Evolutionary conservation across 768 basidiomycete genomes (phyloP).

Genomic region (Sporobolomyces roseus): DNA sequence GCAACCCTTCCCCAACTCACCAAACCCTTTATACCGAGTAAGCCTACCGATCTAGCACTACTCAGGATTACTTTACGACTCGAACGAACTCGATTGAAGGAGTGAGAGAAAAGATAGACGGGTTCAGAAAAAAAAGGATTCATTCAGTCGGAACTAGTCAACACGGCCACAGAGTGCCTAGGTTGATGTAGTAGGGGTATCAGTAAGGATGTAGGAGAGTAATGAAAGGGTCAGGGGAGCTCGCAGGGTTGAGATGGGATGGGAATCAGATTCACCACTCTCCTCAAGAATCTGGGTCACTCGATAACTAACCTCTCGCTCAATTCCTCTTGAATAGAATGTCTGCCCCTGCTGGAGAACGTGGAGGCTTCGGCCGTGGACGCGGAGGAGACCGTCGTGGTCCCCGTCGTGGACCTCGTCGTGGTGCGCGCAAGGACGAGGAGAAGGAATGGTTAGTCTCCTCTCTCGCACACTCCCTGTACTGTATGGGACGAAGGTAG

Average conservation of each 20-base stretch:
- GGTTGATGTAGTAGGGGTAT: too few species aligned
- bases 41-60: neutral
- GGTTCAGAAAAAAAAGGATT: neutral
- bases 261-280: constrained; percentile 2
- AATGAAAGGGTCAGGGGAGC: neutral
- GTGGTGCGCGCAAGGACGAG: constrained; percentile 97
- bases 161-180: neutral
- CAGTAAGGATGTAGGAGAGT: too few species aligned
- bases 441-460: constrained; percentile 92
- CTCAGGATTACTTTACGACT: too few species aligned
- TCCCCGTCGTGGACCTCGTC: constrained; percentile 74
- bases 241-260: neutral
- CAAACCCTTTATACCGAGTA: constrained; percentile 21
- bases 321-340: constrained; percentile 1
- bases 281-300: neutral
- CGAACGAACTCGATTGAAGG: too few species aligned
- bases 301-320: neutral
- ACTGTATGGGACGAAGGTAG: too few species aligned
- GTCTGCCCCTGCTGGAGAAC: constrained; percentile 66
- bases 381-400: constrained; percentile 58
- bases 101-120: neutral
- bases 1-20: constrained; percentile 22
- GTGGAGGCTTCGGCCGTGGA: constrained; percentile 85
- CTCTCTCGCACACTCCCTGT: too few species aligned
- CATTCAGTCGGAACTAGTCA: neutral